Conservation (phyloP, 371 early-diverging fungal genomes). For the Mucor piriformis region DNA sequence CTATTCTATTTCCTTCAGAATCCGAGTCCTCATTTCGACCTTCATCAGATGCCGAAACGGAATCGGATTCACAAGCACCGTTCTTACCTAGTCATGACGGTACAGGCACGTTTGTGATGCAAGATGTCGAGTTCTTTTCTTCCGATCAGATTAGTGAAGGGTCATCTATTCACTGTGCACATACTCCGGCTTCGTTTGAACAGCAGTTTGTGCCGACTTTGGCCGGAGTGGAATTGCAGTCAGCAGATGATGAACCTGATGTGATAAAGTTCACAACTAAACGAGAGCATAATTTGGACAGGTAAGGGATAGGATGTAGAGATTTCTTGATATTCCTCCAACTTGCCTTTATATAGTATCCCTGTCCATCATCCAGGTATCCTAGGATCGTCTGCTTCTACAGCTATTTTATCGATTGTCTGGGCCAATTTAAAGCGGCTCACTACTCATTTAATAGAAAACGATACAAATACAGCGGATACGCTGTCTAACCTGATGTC, state of each 20-base stretch:
- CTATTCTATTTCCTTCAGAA: slow-evolving; percentile 35
- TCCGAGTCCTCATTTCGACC: slow-evolving; percentile 34
- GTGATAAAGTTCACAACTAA: slow-evolving; percentile 22
- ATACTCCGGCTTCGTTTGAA: slow-evolving; percentile 37
- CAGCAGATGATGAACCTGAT: slow-evolving; percentile 13
- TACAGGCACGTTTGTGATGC: slow-evolving; percentile 44
- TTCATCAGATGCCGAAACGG: slow-evolving; percentile 41
- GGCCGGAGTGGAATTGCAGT: slow-evolving; percentile 25
- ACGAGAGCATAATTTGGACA: slow-evolving; percentile 35
- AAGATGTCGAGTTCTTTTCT: slow-evolving; percentile 12
- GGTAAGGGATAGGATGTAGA: too few relatives aligned
- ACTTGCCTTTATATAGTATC: slow-evolving; percentile 44
- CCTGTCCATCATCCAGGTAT: slow-evolving; percentile 51
- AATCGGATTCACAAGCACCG: slow-evolving; percentile 13
- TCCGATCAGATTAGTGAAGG: slow-evolving; percentile 20
- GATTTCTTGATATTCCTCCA: too few relatives aligned
- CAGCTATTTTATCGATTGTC: slow-evolving; percentile 40
- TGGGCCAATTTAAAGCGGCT: slow-evolving; percentile 45
- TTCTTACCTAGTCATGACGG: slow-evolving; percentile 52
- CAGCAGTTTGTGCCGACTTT: slow-evolving; percentile 27
- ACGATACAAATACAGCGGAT: slow-evolving; percentile 48
- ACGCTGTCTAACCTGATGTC: slow-evolving; percentile 41
- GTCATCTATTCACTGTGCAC: background rate
- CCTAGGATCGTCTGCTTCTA: slow-evolving; percentile 33
- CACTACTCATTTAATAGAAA: slow-evolving; percentile 45